Evolutionary conservation across 176 grass and related monocot species (phyloP).

Genomic region (barley (Hordeum vulgare)): DNA sequence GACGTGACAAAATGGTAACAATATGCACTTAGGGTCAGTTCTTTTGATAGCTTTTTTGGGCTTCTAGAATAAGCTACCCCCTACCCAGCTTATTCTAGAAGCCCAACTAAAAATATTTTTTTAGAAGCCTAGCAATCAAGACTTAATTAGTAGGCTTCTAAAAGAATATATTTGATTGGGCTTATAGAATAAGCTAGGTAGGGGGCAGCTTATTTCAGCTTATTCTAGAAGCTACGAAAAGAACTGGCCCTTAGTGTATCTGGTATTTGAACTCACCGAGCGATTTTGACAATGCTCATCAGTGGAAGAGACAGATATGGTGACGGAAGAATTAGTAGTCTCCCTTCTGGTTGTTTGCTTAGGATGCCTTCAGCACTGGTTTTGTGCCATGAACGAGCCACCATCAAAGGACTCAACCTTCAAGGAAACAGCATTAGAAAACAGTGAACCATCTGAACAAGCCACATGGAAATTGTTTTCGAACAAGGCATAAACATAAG

Average conservation of each 20-base stretch:
- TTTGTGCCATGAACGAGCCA: slow-evolving; percentile 95
- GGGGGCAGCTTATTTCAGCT: too few species aligned
- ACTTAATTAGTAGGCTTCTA: too few species aligned
- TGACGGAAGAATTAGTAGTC: slow-evolving; percentile 56
- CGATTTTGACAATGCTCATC: slow-evolving; percentile 96
- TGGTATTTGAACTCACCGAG: slow-evolving; percentile 57
- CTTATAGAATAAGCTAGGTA: too few species aligned
- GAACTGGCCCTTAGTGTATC: too few species aligned
- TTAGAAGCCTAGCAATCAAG: too few species aligned
- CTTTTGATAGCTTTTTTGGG: too few species aligned
- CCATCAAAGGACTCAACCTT: slow-evolving; percentile 87
- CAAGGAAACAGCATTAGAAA: slow-evolving; percentile 16
- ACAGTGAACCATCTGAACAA: slow-evolving; percentile 17
- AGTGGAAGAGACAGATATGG: slow-evolving; percentile 76
- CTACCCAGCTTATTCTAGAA: too few species aligned
- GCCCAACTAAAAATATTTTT: too few species aligned
- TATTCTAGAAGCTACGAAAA: too few species aligned
- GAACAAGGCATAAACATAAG: neutral
- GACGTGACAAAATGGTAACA: neutral
- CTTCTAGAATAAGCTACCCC: too few species aligned
- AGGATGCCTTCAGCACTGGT: slow-evolving; percentile 58
- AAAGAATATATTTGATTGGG: too few species aligned
- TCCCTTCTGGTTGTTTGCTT: slow-evolving; percentile 62
- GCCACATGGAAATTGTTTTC: neutral
- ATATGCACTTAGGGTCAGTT: too few species aligned